Evolutionary conservation across 2,329 filamentous ascomycete genomes (phyloP).

Genomic region (Magnaporthiopsis incrustans): DNA sequence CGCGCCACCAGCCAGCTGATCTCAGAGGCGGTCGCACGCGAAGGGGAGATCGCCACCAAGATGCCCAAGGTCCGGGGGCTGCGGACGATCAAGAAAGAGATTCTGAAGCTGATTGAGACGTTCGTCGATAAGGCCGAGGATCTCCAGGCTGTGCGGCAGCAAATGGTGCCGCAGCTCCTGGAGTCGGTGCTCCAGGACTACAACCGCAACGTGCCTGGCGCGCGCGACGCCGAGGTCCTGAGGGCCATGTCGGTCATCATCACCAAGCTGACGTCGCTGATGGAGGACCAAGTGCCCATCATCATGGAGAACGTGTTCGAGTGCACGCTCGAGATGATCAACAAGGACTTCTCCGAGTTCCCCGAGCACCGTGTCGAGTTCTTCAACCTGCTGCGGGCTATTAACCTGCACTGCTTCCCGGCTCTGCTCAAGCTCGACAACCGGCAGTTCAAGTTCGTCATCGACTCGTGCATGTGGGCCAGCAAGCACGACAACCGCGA

Average conservation of each 20-base stretch:
- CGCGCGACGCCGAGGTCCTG: constrained; percentile 90
- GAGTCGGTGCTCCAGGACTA: constrained; percentile 94
- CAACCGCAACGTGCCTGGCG: constrained; percentile 92
- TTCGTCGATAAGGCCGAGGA: constrained; percentile 99
- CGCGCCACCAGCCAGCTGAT: constrained; percentile 94
- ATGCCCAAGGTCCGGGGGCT: constrained; percentile 94
- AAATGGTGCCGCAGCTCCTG: constrained; percentile 91
- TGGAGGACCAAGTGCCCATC: constrained; percentile 95
- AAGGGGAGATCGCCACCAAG: constrained; percentile 90
- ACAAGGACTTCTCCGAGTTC: constrained; percentile 99
- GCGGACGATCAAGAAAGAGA: constrained; percentile 98
- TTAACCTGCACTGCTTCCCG: constrained; percentile 96
- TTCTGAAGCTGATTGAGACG: constrained; percentile 94
- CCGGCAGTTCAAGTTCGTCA: constrained; percentile 97
- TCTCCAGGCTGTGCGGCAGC: constrained; percentile 81
- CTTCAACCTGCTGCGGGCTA: constrained; percentile 91
- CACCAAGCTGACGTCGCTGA: constrained; percentile 84
- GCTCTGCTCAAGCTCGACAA: constrained; percentile 89
- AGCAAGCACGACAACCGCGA: constrained; percentile 99
- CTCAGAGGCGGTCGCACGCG: constrained; percentile 79
- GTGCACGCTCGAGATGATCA: constrained; percentile 98
- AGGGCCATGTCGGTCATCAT: constrained; percentile 98
- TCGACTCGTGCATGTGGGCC: constrained; percentile 99
- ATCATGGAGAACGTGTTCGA: constrained; percentile 99
- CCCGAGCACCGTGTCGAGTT: constrained; percentile 99